phyloP scores from a whole-genome alignment of 495 filamentous ascomycete species.

The Cercophora newfieldiana region DNA sequence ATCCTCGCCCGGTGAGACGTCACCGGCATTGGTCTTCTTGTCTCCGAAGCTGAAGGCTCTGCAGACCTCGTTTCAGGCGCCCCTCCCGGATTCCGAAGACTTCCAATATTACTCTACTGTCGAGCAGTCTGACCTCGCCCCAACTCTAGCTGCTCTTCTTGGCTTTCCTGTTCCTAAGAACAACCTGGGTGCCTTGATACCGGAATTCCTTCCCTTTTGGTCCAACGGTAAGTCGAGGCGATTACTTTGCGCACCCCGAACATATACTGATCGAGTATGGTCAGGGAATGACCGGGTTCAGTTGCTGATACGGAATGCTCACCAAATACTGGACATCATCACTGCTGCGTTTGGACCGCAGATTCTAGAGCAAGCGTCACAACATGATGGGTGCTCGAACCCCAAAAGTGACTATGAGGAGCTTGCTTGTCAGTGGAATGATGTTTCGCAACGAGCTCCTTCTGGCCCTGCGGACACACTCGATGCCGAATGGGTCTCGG shows the following conservation, averaged over 20 bases:
- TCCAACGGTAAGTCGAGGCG: slow-evolving; percentile 45
- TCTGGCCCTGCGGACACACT: slow-evolving; percentile 7
- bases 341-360: slow-evolving; percentile 64
- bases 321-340: slow-evolving; percentile 74
- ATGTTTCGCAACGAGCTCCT: slow-evolving; percentile 29
- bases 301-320: slow-evolving; percentile 71
- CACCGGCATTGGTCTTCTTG: slow-evolving; percentile 86
- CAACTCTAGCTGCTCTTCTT: slow-evolving; percentile 83
- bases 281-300: slow-evolving; percentile 60
- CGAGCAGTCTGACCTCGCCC: slow-evolving; percentile 90
- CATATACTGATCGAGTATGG: slow-evolving; percentile 11
- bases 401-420: slow-evolving; percentile 53
- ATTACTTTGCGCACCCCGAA: background rate
- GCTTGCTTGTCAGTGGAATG: slow-evolving; percentile 67
- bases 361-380: slow-evolving; percentile 46
- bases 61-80: slow-evolving; percentile 45
- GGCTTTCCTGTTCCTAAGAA: slow-evolving; percentile 91
- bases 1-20: slow-evolving; percentile 89
- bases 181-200: slow-evolving; percentile 85
- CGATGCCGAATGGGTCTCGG: slow-evolving; percentile 27
- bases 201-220: slow-evolving; percentile 77
- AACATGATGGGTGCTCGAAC: slow-evolving; percentile 44
- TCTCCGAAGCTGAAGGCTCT: slow-evolving; percentile 76
- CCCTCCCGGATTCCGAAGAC: slow-evolving; percentile 50
- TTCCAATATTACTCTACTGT: slow-evolving; percentile 80